A percentile compares a stretch with the other conserved stretches of the same genome.
Evolutionary conservation across 306 rosid species (phyloP).

Genomic region (Prunus campanulata): DNA sequence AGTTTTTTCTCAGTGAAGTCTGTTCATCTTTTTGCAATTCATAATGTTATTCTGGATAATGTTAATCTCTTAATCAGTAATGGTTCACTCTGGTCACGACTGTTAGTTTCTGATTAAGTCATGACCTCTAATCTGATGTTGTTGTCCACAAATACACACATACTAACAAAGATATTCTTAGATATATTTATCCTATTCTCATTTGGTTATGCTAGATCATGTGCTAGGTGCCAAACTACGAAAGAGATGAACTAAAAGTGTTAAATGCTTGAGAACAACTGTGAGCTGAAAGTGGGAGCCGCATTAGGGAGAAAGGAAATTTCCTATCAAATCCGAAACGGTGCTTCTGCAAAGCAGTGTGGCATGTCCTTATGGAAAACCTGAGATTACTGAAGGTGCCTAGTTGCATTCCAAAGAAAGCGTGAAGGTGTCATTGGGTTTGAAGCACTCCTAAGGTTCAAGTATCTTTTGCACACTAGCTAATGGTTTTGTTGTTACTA

Average conservation of each 20-base stretch:
- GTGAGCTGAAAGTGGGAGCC: neutral
- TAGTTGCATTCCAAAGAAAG: neutral
- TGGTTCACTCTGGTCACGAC: neutral
- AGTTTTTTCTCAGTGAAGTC: neutral
- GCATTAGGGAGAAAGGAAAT: neutral
- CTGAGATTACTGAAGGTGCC: neutral
- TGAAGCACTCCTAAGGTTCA: slow-evolving; percentile 11
- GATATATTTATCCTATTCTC: neutral
- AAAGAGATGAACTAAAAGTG: neutral
- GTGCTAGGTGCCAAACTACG: neutral
- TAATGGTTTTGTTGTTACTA: neutral
- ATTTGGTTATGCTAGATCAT: neutral
- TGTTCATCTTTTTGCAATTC: neutral
- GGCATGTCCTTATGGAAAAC: neutral
- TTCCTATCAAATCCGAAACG: neutral
- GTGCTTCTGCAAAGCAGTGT: neutral
- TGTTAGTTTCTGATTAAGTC: neutral
- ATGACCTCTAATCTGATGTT: neutral
- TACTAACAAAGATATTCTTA: neutral
- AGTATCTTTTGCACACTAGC: neutral
- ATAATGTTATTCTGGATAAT: neutral
- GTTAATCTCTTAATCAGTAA: neutral
- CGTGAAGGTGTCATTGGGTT: neutral
- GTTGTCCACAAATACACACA: neutral
- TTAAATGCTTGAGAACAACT: neutral